Evolutionary conservation across 257 asterid species (phyloP), one percentile per base, ranked within the genome.

Genomic region (Gentiana dahurica): DNA sequence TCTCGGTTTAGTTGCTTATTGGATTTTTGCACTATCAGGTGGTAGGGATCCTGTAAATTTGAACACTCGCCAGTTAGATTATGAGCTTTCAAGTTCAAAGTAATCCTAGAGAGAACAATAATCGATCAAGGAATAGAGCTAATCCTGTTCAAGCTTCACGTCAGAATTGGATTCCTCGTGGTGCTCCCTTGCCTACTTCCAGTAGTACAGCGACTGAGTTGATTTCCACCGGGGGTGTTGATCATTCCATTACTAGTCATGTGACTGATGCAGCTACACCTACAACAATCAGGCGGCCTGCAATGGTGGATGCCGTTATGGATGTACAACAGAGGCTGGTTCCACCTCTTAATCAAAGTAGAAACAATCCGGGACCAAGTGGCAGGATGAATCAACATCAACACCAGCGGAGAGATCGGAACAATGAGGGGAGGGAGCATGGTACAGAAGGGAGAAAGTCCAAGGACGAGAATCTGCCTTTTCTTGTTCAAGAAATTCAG

Each of bases 401-500:
- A 34, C 95, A 86, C 51, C 79, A 62, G 32, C 62, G 69, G 72
- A 68, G 63, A 68, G 86, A 71, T 63, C 64, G 73, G 71, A 70
- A 54, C 47, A 65, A 59, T 8, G 68, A 47, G 68, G 83, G 78
- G 71, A 76, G 67, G 75, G 60, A 64, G 59, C 67, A 54, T 43
- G 59, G 12, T 3, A 72, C 66, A 3, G 70, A 58, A 41, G 58
- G 12, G 1, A 69, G 47, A 63, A 37, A 60, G 15, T 39, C 39
- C 36, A 81, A 81, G 71, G 80, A 78, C 48, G 58, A 49, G 36
- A 83, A 76, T 67, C 59, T 88, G 53, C 99, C 99, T 53, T 84
- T 81, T 41, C 97, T 92, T 54, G 93, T 85, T 73, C 99, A 88
- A 71, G 99, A 88, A 67, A 92, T 92, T 55, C 83, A 88, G 81